Conservation (phyloP, 192 early-diverging fungal species). For the Backusella australiensis region DNA sequence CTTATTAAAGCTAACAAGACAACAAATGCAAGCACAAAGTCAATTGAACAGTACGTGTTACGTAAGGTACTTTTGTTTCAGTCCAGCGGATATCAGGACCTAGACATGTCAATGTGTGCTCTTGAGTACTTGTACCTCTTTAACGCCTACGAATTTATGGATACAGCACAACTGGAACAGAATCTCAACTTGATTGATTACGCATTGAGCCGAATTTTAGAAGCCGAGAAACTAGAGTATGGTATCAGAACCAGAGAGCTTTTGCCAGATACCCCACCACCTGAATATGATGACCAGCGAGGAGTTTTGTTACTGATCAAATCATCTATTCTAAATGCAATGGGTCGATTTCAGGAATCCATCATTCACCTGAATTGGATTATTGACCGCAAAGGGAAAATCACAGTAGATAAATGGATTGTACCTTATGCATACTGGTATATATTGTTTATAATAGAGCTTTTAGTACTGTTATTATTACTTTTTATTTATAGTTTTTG, state of each 20-base stretch:
- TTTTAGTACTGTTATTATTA: not conserved
- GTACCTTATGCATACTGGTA: conserved; percentile 55
- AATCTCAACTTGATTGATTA: conserved; percentile 25
- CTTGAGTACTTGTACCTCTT: conserved; percentile 51
- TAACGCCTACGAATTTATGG: conserved; percentile 51
- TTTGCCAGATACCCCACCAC: conserved; percentile 28
- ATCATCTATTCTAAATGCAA: conserved; percentile 43
- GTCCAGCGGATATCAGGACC: conserved; percentile 36
- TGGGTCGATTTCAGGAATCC: conserved; percentile 40
- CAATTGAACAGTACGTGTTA: conserved; percentile 47
- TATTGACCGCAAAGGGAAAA: conserved; percentile 39
- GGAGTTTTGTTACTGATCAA: conserved; percentile 49
- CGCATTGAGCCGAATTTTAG: conserved; percentile 22
- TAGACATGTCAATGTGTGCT: conserved; percentile 41
- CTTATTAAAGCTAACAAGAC: conserved; percentile 41
- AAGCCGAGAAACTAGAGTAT: conserved; percentile 33
- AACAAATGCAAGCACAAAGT: conserved; percentile 38
- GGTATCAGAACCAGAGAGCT: conserved; percentile 33
- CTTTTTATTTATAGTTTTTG: not conserved
- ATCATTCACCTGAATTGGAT: conserved; percentile 50
- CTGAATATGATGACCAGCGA: conserved; percentile 38
- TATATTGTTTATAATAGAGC: not conserved
- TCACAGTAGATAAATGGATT: conserved; percentile 46
- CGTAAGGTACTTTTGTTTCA: conserved; percentile 47
- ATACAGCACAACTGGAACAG: conserved; percentile 21